Conservation (phyloP, 2,329 filamentous ascomycete genomes). For the Fusarium tricinctum region DNA sequence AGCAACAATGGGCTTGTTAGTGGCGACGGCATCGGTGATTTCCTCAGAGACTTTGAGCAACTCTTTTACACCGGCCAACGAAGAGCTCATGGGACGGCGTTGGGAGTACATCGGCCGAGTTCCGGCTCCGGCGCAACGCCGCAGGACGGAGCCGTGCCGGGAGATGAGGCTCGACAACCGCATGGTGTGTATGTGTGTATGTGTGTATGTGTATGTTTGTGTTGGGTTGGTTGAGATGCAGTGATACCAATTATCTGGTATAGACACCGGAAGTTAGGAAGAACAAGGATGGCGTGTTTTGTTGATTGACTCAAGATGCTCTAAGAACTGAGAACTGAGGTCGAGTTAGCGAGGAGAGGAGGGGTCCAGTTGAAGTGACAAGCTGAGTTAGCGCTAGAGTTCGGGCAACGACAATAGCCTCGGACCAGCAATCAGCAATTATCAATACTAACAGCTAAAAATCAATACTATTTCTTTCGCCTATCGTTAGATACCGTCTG, state of each 20-base stretch:
- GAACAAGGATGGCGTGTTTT: slow-evolving; percentile 11
- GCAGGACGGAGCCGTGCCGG: slow-evolving; percentile 39
- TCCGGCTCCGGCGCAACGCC: slow-evolving; percentile 34
- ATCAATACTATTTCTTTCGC: slow-evolving; percentile 7
- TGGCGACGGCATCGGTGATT: slow-evolving; percentile 80
- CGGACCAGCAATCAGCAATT: slow-evolving; percentile 24
- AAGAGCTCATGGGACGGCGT: slow-evolving; percentile 44
- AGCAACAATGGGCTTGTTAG: slow-evolving; percentile 86
- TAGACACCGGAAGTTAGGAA: not conserved
- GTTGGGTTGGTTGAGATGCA: not conserved
- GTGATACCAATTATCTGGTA: slow-evolving; percentile 3
- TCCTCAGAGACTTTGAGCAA: slow-evolving; percentile 84
- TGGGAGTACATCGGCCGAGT: slow-evolving; percentile 36
- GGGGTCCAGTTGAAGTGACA: slow-evolving; percentile 17
- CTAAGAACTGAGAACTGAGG: slow-evolving; percentile 10
- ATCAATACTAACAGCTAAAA: not conserved
- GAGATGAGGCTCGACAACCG: slow-evolving; percentile 41
- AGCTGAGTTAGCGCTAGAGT: slow-evolving; percentile 16
- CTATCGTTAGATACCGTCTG: slow-evolving; percentile 24
- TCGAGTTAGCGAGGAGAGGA: slow-evolving; percentile 30
- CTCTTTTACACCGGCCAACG: slow-evolving; percentile 52
- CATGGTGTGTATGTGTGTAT: slow-evolving; percentile 12
- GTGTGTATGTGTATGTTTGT: not conserved
- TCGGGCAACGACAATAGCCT: slow-evolving; percentile 15
- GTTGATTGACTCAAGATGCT: slow-evolving; percentile 3